Evolutionary conservation across 768 basidiomycete species (phyloP).

Genomic region (Russula emetica): DNA sequence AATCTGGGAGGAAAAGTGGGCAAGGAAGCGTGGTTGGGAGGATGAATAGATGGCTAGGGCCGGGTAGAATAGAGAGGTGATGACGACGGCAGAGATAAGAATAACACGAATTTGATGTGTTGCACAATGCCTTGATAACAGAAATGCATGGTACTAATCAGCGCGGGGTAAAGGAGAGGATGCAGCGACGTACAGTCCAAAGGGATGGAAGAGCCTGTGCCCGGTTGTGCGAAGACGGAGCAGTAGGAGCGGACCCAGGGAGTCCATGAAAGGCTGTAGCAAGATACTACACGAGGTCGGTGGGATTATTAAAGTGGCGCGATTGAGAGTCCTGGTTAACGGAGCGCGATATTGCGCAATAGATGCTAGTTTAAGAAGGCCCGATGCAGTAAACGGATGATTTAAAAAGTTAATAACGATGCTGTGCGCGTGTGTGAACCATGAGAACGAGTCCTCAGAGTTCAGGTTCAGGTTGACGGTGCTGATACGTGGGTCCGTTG

Average conservation of each 20-base stretch:
- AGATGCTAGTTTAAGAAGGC: background rate
- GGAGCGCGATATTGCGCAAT: background rate
- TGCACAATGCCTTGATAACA: slow-evolving; percentile 65
- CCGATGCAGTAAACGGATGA: slow-evolving; percentile 1
- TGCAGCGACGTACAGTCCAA: slow-evolving; percentile 64
- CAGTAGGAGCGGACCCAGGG: slow-evolving; percentile 27
- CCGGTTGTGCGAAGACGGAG: slow-evolving; percentile 41
- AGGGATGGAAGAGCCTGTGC: slow-evolving; percentile 58
- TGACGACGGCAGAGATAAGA: slow-evolving; percentile 81
- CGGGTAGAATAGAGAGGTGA: slow-evolving; percentile 87
- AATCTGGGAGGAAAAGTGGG: slow-evolving; percentile 52
- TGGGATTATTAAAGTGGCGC: background rate
- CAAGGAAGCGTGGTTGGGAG: slow-evolving; percentile 55
- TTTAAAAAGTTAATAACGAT: slow-evolving; percentile 3
- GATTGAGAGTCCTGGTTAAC: background rate
- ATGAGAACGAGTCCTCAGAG: background rate
- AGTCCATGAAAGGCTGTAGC: slow-evolving; percentile 27
- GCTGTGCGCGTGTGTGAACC: background rate
- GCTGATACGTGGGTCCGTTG: background rate
- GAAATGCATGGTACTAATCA: background rate
- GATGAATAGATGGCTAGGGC: slow-evolving; percentile 81
- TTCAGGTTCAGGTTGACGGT: background rate
- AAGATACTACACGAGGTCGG: background rate
- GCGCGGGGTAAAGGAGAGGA: background rate
- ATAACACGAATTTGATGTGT: slow-evolving; percentile 88